Evolutionary conservation across 139 green algal species (phyloP), one percentile per base, ranked within the genome.

Genomic region (Picochlorum costavermella): DNA sequence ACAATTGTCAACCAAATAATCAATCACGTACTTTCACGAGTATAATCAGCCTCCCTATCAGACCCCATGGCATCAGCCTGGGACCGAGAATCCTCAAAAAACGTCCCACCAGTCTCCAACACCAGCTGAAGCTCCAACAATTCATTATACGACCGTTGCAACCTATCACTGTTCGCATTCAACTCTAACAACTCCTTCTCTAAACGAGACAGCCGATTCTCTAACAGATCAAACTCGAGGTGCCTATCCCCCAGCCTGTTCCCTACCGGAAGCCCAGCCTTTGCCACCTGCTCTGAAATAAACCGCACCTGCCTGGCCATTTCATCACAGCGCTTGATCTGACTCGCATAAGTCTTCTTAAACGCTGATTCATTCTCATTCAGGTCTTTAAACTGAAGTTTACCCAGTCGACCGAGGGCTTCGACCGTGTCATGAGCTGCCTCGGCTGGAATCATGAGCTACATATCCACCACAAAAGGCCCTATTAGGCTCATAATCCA

Each of bases 361-460:
- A 98, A 98, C 0, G 86, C 87, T 16, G 67, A 83, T 64, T 94
- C 92, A 8, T 95, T 88, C 1, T 75, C 50, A 69, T 98, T 97
- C 6, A 99, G 67, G 62, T 96, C 91, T 63, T 92, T 92, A 72
- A 95, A 95, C 68, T 95, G 90, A 55, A 95, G 76, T 56, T 90
- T 66, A 13, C 86, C 92, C 4, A 97, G 65, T 26, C 96, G 81
- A 0, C 94, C 93, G 9, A 98, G 78, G 0, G 84, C 81, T 16
- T 72, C 69, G 8, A 98, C 79, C 2, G 92, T 96, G 56, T 93
- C 85, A 58, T 96, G 91, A 2, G 94, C 91, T 25, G 88, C 81
- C 67, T 99, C 94, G 0, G 84, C 82, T 2, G 94, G 94, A 57
- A 99, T 90, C 82, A 99, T 95, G 37, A 99, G 88, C 89, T 97